Conservation (phyloP, 2,329 filamentous ascomycete genomes). For the Hymenoscyphus occultus region DNA sequence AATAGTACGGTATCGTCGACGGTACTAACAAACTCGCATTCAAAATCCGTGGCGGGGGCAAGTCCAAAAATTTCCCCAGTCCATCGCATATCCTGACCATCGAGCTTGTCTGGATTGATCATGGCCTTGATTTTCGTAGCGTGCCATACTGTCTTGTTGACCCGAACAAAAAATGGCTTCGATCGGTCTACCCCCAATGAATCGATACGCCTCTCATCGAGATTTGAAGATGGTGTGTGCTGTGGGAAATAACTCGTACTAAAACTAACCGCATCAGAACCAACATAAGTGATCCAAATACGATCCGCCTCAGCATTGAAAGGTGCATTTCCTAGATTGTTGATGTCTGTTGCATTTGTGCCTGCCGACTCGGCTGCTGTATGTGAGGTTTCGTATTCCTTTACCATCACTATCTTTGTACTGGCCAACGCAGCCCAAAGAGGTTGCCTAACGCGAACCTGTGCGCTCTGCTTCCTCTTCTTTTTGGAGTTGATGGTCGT, state of each 20-base stretch:
- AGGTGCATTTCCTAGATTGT: conserved; percentile 72
- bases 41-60: conserved; percentile 71
- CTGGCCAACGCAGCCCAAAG: conserved; percentile 93
- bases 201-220: conserved; percentile 38
- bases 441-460: conserved; percentile 85
- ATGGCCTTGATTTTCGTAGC: conserved; percentile 66
- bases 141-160: conserved; percentile 79
- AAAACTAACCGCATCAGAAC: conserved; percentile 74
- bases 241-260: conserved; percentile 64
- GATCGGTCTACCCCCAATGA: conserved; percentile 57
- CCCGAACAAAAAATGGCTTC: conserved; percentile 75
- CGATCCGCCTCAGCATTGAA: conserved; percentile 68
- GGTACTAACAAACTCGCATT: conserved; percentile 73
- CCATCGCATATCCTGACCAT: conserved; percentile 56
- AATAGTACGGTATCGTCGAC: conserved; percentile 65
- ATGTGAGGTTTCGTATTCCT: conserved; percentile 82
- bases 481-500: conserved; percentile 62
- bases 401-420: conserved; percentile 94
- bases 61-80: conserved; percentile 68
- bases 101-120: conserved; percentile 35
- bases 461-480: conserved; percentile 85
- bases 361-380: conserved; percentile 70
- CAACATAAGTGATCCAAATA: conserved; percentile 79
- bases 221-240: conserved; percentile 34
- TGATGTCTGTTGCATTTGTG: conserved; percentile 71